Conservation (phyloP, 1,139 yeast genomes). For the Suhomyces choctaworum region DNA sequence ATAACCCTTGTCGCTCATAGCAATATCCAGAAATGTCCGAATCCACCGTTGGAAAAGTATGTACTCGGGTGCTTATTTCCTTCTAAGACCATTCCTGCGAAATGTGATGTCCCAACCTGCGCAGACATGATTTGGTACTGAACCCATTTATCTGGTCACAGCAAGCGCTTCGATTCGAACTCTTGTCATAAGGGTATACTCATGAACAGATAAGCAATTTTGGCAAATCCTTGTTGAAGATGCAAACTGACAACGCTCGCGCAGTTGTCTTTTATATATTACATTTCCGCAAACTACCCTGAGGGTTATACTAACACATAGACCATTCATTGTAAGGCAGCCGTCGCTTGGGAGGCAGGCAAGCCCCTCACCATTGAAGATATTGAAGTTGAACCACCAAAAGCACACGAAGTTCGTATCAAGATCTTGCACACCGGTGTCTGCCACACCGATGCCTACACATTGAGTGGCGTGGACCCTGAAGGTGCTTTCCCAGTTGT, state of each 20-base stretch:
- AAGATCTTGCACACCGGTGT: slow-evolving; percentile 87
- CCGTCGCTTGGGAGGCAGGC: slow-evolving; percentile 95
- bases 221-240: too few species aligned
- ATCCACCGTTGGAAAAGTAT: slow-evolving; percentile 40
- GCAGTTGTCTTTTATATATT: slow-evolving; percentile 2
- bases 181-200: too few species aligned
- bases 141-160: too few species aligned
- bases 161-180: too few species aligned
- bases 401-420: slow-evolving; percentile 95
- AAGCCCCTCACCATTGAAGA: slow-evolving; percentile 85
- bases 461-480: slow-evolving; percentile 91
- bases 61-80: slow-evolving; percentile 18
- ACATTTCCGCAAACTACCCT: slow-evolving; percentile 13
- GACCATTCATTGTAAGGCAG: slow-evolving; percentile 90
- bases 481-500: slow-evolving; percentile 94
- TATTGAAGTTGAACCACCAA: slow-evolving; percentile 88
- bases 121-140: too few species aligned
- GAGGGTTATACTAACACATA: slow-evolving; percentile 27
- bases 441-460: slow-evolving; percentile 98
- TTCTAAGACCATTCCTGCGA: too few species aligned
- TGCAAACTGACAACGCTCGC: too few species aligned
- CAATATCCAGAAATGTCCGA: slow-evolving; percentile 14
- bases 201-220: too few species aligned
- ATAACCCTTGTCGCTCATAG: too few species aligned
- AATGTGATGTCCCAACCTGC: too few species aligned